A percentile compares a stretch with the other conserved stretches of the same genome.
These are phyloP conservation scores for Lotmaria passim DNA, from an alignment of 208 protist genomes.

Conservation along the genomic window DNA sequence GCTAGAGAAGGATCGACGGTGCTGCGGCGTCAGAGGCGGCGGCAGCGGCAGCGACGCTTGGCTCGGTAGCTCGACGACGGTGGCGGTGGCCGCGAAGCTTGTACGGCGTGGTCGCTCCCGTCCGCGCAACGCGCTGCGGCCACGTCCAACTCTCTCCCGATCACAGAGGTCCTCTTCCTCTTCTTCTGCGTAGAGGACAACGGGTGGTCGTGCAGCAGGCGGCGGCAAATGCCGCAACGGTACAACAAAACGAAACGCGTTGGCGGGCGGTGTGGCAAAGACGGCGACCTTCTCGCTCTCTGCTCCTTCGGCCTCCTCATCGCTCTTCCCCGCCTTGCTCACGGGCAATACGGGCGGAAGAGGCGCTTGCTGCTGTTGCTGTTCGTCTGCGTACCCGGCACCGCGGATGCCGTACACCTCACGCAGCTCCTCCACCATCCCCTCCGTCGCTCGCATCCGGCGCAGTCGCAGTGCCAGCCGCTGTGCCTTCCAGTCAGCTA, in stretches of 20 bases:
- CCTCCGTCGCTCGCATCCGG: slow-evolving; percentile 49
- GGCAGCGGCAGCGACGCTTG: not conserved
- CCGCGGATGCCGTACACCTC: slow-evolving; percentile 45
- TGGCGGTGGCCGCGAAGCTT: slow-evolving; percentile 29
- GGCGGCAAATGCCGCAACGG: slow-evolving; percentile 28
- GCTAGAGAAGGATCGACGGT: not conserved
- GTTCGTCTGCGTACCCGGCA: slow-evolving; percentile 6
- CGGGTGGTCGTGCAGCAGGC: slow-evolving; percentile 9
- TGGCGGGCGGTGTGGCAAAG: not conserved
- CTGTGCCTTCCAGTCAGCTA: slow-evolving; percentile 66
- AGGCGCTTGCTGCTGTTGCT: not conserved
- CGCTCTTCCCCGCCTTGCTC: not conserved
- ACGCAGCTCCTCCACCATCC: slow-evolving; percentile 53
- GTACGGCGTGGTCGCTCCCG: slow-evolving; percentile 24
- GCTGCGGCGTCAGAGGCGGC: not conserved
- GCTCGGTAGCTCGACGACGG: slow-evolving; percentile 13
- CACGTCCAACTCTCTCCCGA: not conserved
- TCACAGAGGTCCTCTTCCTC: not conserved
- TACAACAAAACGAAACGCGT: slow-evolving; percentile 13
- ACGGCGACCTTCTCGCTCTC: not conserved
- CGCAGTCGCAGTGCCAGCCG: slow-evolving; percentile 54
- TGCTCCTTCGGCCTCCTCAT: not conserved
- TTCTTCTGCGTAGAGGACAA: slow-evolving; percentile 27
- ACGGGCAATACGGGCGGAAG: no score
- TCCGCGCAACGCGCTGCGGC: not conserved